phyloP scores from a whole-genome alignment of 2,329 filamentous ascomycete species.

The Anthostomella pinea region DNA sequence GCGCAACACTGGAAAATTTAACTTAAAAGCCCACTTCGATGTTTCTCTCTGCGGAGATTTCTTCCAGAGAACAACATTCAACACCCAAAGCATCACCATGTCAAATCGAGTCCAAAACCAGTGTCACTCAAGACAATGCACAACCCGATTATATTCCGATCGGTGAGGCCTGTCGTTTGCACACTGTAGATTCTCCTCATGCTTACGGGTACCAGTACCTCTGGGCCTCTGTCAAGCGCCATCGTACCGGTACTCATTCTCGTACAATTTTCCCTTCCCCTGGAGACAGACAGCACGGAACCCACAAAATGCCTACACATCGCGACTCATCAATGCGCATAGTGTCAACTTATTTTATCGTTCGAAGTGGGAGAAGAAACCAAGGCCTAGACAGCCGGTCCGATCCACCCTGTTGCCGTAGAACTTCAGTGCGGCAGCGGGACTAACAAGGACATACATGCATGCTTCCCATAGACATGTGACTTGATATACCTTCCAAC shows the following conservation, averaged over 20 bases:
- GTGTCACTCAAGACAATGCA: neutral
- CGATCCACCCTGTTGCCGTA: slow-evolving; percentile 63
- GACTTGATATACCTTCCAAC: too few species aligned
- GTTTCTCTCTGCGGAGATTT: too few species aligned
- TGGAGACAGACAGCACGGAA: slow-evolving; percentile 12
- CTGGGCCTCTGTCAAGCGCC: too few species aligned
- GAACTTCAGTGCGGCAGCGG: slow-evolving; percentile 53
- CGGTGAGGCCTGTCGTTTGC: neutral
- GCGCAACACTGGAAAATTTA: too few species aligned
- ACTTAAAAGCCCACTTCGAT: too few species aligned
- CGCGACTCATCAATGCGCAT: slow-evolving; percentile 53
- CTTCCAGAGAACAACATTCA: too few species aligned
- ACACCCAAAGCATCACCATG: too few species aligned
- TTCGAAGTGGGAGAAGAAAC: slow-evolving; percentile 60
- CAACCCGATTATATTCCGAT: neutral
- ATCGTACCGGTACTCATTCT: too few species aligned
- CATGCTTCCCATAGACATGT: slow-evolving; percentile 3
- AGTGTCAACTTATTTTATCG: slow-evolving; percentile 59
- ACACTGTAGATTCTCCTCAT: neutral
- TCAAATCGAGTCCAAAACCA: slow-evolving; percentile 4
- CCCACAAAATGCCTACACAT: slow-evolving; percentile 63
- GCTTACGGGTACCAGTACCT: too few species aligned
- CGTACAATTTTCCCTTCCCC: slow-evolving; percentile 1
- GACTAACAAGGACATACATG: slow-evolving; percentile 64
- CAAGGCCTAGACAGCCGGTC: slow-evolving; percentile 66